Percentiles rank a stretch among this genome's conserved stretches.
Evolutionary conservation across 2,329 filamentous ascomycete genomes (phyloP).

Genomic region (Cercospora zeae-maydis): DNA sequence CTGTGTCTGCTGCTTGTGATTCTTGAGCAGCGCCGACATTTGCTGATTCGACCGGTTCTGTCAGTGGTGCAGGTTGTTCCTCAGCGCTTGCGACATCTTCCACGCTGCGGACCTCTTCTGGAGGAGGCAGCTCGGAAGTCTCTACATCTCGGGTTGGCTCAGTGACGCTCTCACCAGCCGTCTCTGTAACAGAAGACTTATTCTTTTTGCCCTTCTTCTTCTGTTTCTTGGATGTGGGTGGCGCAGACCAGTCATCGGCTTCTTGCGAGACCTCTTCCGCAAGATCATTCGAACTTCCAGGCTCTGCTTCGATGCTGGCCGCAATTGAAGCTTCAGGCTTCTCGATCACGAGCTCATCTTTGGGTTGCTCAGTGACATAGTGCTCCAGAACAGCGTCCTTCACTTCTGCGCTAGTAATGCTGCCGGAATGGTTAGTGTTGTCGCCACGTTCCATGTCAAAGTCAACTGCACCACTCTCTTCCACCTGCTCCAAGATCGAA

Average conservation of each 20-base stretch:
- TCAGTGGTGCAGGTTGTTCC: background rate
- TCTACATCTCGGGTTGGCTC: background rate
- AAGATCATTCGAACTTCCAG: background rate
- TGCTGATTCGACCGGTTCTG: background rate
- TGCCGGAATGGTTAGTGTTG: background rate
- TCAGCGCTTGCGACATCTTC: background rate
- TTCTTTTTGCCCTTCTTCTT: slow-evolving; percentile 35
- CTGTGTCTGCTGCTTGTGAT: background rate
- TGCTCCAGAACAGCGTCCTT: background rate
- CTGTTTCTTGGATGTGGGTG: slow-evolving; percentile 24
- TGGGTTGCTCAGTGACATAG: background rate
- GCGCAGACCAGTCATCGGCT: slow-evolving; percentile 11
- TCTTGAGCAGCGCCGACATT: background rate
- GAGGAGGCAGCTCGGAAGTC: background rate
- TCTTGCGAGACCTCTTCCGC: background rate
- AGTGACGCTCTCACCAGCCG: background rate
- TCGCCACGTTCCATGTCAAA: background rate
- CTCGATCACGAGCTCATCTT: background rate
- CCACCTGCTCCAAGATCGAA: background rate
- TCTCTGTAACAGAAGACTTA: slow-evolving; percentile 19
- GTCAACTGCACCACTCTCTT: background rate
- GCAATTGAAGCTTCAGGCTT: background rate
- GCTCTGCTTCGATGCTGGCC: background rate
- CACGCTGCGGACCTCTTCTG: background rate
- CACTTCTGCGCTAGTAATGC: background rate